A percentile compares a stretch with the other conserved stretches of the same genome.
Conservation (phyloP, 768 basidiomycete species). For the Termitomyces sp. region DNA sequence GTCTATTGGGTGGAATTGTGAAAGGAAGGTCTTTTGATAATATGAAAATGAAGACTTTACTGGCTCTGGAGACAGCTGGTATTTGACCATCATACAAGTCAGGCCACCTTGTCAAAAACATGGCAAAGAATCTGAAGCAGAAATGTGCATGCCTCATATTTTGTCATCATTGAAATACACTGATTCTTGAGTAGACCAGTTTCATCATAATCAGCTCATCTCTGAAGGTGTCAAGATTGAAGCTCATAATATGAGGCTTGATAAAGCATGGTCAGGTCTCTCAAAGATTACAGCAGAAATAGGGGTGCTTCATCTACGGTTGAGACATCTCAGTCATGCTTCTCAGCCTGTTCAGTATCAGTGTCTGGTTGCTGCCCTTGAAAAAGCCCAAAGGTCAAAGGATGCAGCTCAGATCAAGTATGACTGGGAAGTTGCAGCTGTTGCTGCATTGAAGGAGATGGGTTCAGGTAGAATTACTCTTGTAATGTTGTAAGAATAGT, state of each 20-base stretch:
- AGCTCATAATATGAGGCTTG: neutral
- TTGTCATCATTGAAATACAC: neutral
- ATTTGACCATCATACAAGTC: neutral
- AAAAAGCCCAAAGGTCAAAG: neutral
- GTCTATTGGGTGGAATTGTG: neutral
- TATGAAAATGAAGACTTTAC: neutral
- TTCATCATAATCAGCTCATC: neutral
- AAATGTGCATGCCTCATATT: neutral
- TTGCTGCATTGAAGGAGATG: neutral
- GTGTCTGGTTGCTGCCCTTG: neutral
- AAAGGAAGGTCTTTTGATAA: neutral
- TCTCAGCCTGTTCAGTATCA: neutral
- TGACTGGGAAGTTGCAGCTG: neutral
- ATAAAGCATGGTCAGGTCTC: neutral
- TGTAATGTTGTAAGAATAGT: too few species aligned
- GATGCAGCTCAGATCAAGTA: neutral
- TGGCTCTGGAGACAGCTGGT: neutral
- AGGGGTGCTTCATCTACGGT: neutral
- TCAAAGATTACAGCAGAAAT: neutral
- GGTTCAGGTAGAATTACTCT: neutral
- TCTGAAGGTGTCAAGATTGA: conserved; percentile 3
- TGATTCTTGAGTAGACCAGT: neutral
- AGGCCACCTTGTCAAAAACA: neutral
- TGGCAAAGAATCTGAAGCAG: neutral
- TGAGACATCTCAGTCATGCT: neutral